phyloP scores from a whole-genome alignment of 2,329 filamentous ascomycete genomes.

The Sclerotinia subarctica region DNA sequence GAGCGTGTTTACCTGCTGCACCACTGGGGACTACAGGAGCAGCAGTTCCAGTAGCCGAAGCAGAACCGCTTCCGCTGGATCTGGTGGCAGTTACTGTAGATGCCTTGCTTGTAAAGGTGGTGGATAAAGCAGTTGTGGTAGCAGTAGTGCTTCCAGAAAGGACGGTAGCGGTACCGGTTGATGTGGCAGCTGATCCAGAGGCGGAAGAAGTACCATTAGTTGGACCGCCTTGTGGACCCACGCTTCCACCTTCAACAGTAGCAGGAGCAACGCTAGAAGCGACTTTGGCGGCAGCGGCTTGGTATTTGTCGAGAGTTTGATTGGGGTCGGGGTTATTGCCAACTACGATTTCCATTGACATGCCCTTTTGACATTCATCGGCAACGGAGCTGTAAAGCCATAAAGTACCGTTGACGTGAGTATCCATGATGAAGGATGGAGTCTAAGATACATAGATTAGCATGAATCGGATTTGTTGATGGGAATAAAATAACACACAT shows the following conservation, averaged over 20 bases:
- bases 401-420: constrained; percentile 66
- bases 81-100: background rate
- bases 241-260: background rate
- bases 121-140: constrained; percentile 2
- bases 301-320: constrained; percentile 5
- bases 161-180: background rate
- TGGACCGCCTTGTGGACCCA: background rate
- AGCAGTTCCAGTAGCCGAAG: background rate
- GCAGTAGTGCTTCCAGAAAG: background rate
- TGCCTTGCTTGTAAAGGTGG: background rate
- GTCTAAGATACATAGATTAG: constrained; percentile 40
- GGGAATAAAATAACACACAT: background rate
- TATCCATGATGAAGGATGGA: constrained; percentile 66
- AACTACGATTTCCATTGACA: constrained; percentile 34
- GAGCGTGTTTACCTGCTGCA: constrained; percentile 18
- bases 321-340: constrained; percentile 40
- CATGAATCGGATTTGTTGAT: background rate
- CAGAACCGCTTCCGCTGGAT: background rate
- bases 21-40: constrained; percentile 13
- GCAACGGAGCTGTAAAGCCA: constrained; percentile 78
- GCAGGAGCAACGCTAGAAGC: background rate
- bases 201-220: background rate
- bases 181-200: background rate
- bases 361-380: constrained; percentile 62
- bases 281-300: background rate